Base-by-base conservation (phyloP, 2,329 filamentous ascomycete genomes). In the Daldinia sp. region DNA sequence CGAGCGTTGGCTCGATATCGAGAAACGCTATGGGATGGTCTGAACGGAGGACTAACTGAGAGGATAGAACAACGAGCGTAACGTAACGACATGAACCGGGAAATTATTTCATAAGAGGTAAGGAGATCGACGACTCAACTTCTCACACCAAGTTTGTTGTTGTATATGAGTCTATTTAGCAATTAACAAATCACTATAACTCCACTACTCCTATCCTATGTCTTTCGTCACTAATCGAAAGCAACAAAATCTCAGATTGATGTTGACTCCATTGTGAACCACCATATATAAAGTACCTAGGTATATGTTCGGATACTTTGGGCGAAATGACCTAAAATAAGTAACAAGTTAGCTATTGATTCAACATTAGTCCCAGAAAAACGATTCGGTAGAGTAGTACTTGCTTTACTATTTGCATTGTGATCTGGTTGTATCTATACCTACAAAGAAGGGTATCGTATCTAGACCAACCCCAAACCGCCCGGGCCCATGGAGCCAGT, bases 391-490 rank as follows among this genome's bases (percentile, higher is more conserved):
- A 44, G 30, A 68, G 50, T 59, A 70, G 58, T 72, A 65, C 41
- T 70, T 72, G 54, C 41, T 68, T 69, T 72, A 63, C 67, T 71
- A 67, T 72, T 69, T 68, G 67, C 63, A 67, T 65, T 53, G 33
- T 60, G 67, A 65, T 63, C 62, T 65, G 44, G 60, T 30, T 71
- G 60, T 74, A 59, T 74, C 72, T 75, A 74, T 74, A 73, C 71
- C 70, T 73, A 75, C 69, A 74, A 72, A 65, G 67, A 75, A 74
- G 73, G 74, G 72, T 75, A 75, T 75, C 70, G 67, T 72, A 65
- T 71, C 63, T 73, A 67, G 73, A 67, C 70, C 69, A 67, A 69
- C 61, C 58, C 53, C 50, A 62, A 63, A 60, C 66, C 62, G 55
- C 66, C 68, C 51, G 35, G 37, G 59, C 60, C 69, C 57, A 54